Base-by-base conservation (phyloP, 352 stramenopile species). In the Phytopythium vexans region DNA sequence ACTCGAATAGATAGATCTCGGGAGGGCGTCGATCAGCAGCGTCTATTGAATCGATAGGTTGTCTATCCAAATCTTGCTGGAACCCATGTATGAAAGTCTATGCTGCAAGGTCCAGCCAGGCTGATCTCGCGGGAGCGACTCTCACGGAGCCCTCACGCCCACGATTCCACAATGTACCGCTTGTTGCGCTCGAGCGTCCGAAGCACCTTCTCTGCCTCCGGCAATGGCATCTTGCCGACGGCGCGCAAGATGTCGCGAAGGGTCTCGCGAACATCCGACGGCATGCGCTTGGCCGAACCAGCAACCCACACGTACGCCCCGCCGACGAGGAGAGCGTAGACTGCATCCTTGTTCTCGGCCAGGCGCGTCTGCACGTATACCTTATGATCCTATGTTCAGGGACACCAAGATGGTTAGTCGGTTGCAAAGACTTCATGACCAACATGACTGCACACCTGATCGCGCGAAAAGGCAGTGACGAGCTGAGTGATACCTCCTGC, bases 301-400 rank as follows among this genome's bases (percentile, higher is more conserved):
- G 86, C 86, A 16, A 98, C 85, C 57, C 88, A 96, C 37, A 94
- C 72, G 47, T 82, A 86, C 9, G 60, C 64, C 3, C 82, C 79
- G 6, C 74, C 74, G 32, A 89, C 72, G 15, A 93, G 72, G 41
- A 90, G 71, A 36, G 86, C 58, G 43, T 79, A 94, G 0, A 95
- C 70, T 6, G 62, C 45, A 21, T 88, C 65, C 56, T 92, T 92
- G 53, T 91, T 70, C 58, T 97, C 87, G 7, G 68, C 74, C 15
- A 98, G 74, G 9, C 75, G 75, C 12, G 83, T 91, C 70, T 96
- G 88, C 27, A 98, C 92, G 64, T 98, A 98, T 6, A 97, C 78
- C 65, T 97, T 97, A 52, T 89, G 62, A 32, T 70, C 63, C 76
- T 90, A 34, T 27, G 44, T 40, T 47, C 9, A 41, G n/a, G 33